Evolutionary conservation across 768 basidiomycete genomes (phyloP).

Genomic region (Agrocybe chaxingu): DNA sequence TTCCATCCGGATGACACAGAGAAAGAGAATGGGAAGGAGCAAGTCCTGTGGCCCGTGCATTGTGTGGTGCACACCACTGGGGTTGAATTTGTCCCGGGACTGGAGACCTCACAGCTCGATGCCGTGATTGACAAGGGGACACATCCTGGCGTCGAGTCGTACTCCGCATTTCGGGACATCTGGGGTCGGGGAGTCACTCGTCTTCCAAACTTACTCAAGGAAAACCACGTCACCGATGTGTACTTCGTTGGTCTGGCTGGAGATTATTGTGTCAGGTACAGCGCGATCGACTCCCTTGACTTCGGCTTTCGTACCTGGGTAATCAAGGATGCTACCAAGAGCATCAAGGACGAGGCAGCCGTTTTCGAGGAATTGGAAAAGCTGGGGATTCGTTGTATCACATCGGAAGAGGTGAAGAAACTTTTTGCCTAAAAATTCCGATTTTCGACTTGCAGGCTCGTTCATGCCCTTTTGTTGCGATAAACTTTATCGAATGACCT

Average conservation of each 20-base stretch:
- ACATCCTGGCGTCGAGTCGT: constrained; percentile 64
- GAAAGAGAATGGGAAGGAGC: constrained; percentile 32
- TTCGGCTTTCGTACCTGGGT: constrained; percentile 50
- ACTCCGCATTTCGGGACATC: constrained; percentile 74
- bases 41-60: constrained; percentile 80
- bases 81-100: constrained; percentile 53
- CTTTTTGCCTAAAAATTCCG: neutral
- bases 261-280: constrained; percentile 72
- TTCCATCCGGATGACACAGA: constrained; percentile 36
- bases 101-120: constrained; percentile 40
- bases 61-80: constrained; percentile 64
- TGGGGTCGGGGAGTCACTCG: constrained; percentile 45
- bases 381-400: constrained; percentile 27
- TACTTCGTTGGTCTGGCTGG: constrained; percentile 70
- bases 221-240: constrained; percentile 49
- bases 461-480: too few relatives aligned
- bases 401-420: constrained; percentile 18
- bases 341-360: constrained; percentile 28
- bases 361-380: constrained; percentile 35
- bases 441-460: too few relatives aligned
- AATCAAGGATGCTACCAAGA: constrained; percentile 44
- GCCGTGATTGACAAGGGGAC: constrained; percentile 52
- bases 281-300: constrained; percentile 51
- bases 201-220: constrained; percentile 39
- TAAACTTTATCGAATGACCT: too few relatives aligned